These are phyloP conservation scores for Fusarium burgessii DNA, from an alignment of 2,329 filamentous ascomycete genomes.

Conservation along the genomic window DNA sequence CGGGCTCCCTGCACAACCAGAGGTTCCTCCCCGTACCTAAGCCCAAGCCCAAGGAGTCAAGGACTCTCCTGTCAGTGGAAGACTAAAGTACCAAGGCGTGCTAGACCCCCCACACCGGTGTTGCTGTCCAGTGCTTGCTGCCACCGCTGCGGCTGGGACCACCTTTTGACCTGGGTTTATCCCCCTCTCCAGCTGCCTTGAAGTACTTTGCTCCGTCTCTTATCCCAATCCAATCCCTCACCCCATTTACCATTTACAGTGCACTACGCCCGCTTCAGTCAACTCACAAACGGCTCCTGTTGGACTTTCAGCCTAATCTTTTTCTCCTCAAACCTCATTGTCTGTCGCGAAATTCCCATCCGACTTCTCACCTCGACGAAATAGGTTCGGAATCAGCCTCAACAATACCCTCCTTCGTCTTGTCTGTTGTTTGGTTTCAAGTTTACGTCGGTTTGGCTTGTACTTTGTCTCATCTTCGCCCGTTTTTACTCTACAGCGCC, in stretches of 20 bases:
- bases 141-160: constrained; percentile 32
- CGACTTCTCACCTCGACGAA: constrained; percentile 29
- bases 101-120: constrained; percentile 26
- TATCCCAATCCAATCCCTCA: constrained; percentile 27
- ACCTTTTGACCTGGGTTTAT: constrained; percentile 30
- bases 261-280: constrained; percentile 39
- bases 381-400: constrained; percentile 14
- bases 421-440: constrained; percentile 4
- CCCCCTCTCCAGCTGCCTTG: constrained; percentile 31
- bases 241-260: constrained; percentile 26
- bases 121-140: constrained; percentile 34
- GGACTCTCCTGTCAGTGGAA: constrained; percentile 27
- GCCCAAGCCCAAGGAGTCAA: not conserved
- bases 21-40: constrained; percentile 1
- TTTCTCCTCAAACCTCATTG: constrained; percentile 27
- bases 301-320: constrained; percentile 35
- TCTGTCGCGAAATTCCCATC: constrained; percentile 27
- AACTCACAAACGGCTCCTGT: constrained; percentile 30
- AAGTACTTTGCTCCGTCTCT: constrained; percentile 33
- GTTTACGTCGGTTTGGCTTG: constrained; percentile 13
- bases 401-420: constrained; percentile 15
- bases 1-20: constrained; percentile 2
- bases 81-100: constrained; percentile 15
- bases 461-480: constrained; percentile 5
- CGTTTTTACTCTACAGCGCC: constrained; percentile 17